A percentile compares a stretch with the other conserved stretches of the same genome.
Conservation (phyloP, 805 yeast species). For the Clavispora santaluciae region DNA sequence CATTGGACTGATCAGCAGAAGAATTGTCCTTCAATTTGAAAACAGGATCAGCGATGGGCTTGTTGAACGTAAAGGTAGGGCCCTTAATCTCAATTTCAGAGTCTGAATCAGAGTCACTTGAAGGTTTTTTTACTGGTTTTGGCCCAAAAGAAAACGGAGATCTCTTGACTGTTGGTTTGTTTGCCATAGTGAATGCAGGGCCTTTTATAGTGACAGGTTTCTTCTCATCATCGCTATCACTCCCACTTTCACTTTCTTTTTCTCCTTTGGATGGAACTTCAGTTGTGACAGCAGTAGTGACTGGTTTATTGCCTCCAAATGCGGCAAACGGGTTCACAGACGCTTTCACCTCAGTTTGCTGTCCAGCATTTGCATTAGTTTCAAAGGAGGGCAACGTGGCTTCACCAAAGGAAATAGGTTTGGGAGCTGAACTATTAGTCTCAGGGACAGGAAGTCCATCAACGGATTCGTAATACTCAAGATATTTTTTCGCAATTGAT, state of each 20-base stretch:
- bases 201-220: constrained; percentile 27
- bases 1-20: background rate
- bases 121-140: constrained; percentile 20
- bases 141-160: constrained; percentile 37
- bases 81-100: constrained; percentile 68
- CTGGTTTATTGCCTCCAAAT: constrained; percentile 2
- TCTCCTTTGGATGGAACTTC: constrained; percentile 11
- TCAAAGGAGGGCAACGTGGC: background rate
- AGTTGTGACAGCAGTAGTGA: background rate
- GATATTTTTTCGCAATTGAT: constrained; percentile 54
- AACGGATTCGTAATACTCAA: constrained; percentile 44
- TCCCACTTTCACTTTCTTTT: constrained; percentile 17
- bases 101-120: constrained; percentile 49
- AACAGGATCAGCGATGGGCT: constrained; percentile 31
- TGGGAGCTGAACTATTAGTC: background rate
- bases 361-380: constrained; percentile 2
- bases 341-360: constrained; percentile 2
- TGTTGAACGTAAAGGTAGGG: constrained; percentile 53
- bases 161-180: constrained; percentile 26
- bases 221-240: constrained; percentile 23
- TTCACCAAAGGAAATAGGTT: background rate
- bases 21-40: constrained; percentile 17
- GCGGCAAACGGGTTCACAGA: constrained; percentile 4
- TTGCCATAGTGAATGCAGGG: constrained; percentile 29
- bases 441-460: background rate